These are phyloP conservation scores for Lojkania enalia DNA, from an alignment of 2,329 filamentous ascomycete species.

Conservation along the genomic window DNA sequence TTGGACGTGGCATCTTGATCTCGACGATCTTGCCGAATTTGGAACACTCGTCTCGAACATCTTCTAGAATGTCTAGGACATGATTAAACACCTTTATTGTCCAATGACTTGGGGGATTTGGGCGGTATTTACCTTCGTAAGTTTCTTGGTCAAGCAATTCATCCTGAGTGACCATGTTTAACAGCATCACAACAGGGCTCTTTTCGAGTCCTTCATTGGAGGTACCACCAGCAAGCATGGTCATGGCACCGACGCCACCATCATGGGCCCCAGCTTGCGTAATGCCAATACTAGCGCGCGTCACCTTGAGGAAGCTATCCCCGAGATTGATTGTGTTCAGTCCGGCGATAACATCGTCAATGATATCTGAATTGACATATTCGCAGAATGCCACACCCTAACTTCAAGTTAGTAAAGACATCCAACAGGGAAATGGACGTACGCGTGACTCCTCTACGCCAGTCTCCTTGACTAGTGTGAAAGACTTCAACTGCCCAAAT, in stretches of 20 bases:
- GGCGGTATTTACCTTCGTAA: conserved; percentile 73
- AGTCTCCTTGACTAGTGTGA: conserved; percentile 84
- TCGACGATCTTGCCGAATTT: conserved; percentile 86
- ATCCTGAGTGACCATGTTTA: conserved; percentile 98
- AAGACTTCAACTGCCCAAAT: conserved; percentile 92
- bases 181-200: conserved; percentile 82
- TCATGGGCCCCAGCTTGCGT: conserved; percentile 92
- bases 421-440: conserved; percentile 45
- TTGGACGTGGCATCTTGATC: conserved; percentile 91
- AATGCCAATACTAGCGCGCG: conserved; percentile 87
- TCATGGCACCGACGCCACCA: conserved; percentile 97
- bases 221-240: conserved; percentile 90
- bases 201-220: conserved; percentile 72
- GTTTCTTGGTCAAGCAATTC: conserved; percentile 93
- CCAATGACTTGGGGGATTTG: background rate
- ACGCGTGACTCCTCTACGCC: conserved; percentile 85
- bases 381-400: conserved; percentile 97
- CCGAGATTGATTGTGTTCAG: conserved; percentile 93
- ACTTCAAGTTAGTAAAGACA: conserved; percentile 18
- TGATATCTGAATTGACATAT: conserved; percentile 76
- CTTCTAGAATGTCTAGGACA: conserved; percentile 87
- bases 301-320: conserved; percentile 77
- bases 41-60: conserved; percentile 87
- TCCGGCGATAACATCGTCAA: conserved; percentile 84
- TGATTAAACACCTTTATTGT: conserved; percentile 41